Conservation (phyloP, 208 protist genomes). For the Leishmania amazonensis region DNA sequence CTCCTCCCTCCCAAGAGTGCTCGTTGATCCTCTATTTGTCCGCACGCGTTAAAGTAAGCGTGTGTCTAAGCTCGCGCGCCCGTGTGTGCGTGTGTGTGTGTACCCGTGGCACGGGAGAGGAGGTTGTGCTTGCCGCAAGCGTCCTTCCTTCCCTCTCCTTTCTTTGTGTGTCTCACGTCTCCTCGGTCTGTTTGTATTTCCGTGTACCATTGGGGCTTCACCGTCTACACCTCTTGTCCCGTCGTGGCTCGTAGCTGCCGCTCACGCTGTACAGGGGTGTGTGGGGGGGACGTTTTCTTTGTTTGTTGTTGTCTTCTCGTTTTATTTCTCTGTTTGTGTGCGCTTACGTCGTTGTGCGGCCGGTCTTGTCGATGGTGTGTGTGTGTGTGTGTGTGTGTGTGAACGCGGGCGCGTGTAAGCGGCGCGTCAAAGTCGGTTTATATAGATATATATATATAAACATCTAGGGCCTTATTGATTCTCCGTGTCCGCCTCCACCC, state of each 20-base stretch:
- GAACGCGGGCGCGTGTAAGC: background rate
- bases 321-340: slow-evolving; percentile 6
- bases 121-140: background rate
- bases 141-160: background rate
- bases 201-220: too few species aligned
- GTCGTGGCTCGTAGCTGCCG: slow-evolving; percentile 1
- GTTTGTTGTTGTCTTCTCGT: background rate
- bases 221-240: background rate
- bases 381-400: background rate
- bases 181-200: too few species aligned
- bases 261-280: too few species aligned
- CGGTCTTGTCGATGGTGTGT: background rate
- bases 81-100: background rate
- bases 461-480: background rate
- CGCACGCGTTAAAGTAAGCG: background rate
- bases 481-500: background rate
- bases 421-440: too few species aligned
- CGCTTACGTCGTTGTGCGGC: background rate
- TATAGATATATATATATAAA: too few species aligned
- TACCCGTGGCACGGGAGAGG: background rate
- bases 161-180: background rate
- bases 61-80: background rate
- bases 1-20: background rate
- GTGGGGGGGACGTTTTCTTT: background rate
- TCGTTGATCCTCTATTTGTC: slow-evolving; percentile 4